These are phyloP conservation scores for Ocimum tenuiflorum DNA, from an alignment of 257 asterid species.

Conservation along the genomic window DNA sequence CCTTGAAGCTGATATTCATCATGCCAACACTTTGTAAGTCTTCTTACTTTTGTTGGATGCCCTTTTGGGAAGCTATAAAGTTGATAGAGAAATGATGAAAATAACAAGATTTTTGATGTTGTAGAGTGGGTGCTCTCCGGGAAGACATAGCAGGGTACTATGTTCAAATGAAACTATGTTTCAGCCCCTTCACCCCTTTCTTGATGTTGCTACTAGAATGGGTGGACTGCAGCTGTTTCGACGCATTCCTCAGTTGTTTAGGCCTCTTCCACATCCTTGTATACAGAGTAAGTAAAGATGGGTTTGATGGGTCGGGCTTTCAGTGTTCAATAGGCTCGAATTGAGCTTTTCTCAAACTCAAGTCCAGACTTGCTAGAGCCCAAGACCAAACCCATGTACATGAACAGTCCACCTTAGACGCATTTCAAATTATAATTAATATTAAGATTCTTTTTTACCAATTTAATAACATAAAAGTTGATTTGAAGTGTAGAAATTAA, in stretches of 20 bases:
- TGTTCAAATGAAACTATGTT: constrained; percentile 46
- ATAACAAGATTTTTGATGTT: not conserved
- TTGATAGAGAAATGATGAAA: not conserved
- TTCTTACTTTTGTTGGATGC: constrained; percentile 8
- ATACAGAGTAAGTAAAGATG: constrained; percentile 45
- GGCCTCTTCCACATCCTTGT: constrained; percentile 59
- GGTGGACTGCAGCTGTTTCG: constrained; percentile 58
- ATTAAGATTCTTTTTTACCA: too few species aligned
- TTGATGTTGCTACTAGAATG: constrained; percentile 47
- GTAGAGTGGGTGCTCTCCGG: constrained; percentile 58
- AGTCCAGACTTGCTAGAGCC: too few species aligned
- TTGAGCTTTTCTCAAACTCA: too few species aligned
- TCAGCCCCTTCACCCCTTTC: constrained; percentile 48
- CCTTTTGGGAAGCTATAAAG: not conserved
- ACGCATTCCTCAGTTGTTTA: constrained; percentile 35
- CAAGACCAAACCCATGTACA: too few species aligned
- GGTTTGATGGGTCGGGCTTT: too few species aligned
- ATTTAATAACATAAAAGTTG: too few species aligned
- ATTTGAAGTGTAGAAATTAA: too few species aligned
- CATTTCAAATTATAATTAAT: too few species aligned
- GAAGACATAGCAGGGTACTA: constrained; percentile 39
- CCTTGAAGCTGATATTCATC: constrained; percentile 64
- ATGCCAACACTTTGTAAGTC: constrained; percentile 63
- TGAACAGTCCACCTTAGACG: too few species aligned
- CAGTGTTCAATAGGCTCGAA: too few species aligned